Evolutionary conservation across 352 stramenopile genomes (phyloP).

Genomic region (Peronospora destructor): DNA sequence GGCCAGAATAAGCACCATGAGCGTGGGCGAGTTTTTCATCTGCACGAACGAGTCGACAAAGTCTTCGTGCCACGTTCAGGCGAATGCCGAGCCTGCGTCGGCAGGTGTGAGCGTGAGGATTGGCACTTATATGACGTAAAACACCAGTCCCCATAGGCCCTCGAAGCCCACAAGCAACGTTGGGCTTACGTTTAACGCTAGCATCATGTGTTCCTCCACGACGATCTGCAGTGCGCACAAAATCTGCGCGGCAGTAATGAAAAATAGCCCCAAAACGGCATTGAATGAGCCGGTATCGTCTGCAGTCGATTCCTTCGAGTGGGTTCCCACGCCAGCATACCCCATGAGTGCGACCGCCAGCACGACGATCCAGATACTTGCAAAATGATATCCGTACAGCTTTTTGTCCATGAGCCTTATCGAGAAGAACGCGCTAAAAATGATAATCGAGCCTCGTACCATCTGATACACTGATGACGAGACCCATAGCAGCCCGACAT

Average conservation of each 20-base stretch:
- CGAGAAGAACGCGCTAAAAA: conserved; percentile 86
- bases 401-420: conserved; percentile 78
- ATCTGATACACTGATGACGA: conserved; percentile 89
- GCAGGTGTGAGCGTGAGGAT: conserved; percentile 57
- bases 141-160: conserved; percentile 80
- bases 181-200: conserved; percentile 71
- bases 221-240: conserved; percentile 85
- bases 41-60: conserved; percentile 76
- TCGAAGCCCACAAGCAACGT: conserved; percentile 86
- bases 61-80: conserved; percentile 77
- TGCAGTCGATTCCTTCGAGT: conserved; percentile 9
- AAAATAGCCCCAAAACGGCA: conserved; percentile 55
- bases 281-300: conserved; percentile 30
- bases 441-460: conserved; percentile 85
- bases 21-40: conserved; percentile 55
- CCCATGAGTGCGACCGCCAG: conserved; percentile 63
- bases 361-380: conserved; percentile 71
- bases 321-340: conserved; percentile 52
- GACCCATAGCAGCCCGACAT: conserved; percentile 83
- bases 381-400: conserved; percentile 81
- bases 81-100: conserved; percentile 35
- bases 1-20: conserved; percentile 46
- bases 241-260: conserved; percentile 77
- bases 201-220: conserved; percentile 86
- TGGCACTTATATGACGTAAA: conserved; percentile 65